Conservation (phyloP, 257 asterid species). For the Solanum paucissectum region DNA sequence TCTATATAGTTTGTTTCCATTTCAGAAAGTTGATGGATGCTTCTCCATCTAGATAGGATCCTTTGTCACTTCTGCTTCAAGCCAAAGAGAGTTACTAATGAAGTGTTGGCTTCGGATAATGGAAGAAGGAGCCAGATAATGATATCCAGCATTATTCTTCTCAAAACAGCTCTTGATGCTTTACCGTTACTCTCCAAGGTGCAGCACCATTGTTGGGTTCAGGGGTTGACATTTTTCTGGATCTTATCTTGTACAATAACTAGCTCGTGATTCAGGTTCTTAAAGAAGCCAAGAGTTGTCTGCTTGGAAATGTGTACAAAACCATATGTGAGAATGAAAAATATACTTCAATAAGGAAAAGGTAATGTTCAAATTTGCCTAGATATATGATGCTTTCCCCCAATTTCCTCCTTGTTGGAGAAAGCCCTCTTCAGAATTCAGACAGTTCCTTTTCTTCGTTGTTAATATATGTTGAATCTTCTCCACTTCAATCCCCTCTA, state of each 20-base stretch:
- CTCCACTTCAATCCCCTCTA: neutral
- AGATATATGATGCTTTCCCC: neutral
- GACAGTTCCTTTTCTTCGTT: neutral
- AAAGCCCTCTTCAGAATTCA: neutral
- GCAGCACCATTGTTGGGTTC: conserved; percentile 4
- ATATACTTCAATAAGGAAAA: conserved; percentile 60
- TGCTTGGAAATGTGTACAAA: conserved; percentile 73
- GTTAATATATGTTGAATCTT: neutral
- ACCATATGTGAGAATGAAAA: conserved; percentile 83
- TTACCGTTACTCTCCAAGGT: conserved; percentile 90
- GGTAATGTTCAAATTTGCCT: conserved; percentile 27
- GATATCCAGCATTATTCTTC: conserved; percentile 85
- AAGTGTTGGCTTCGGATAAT: conserved; percentile 52
- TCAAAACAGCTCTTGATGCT: conserved; percentile 91
- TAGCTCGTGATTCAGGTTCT: conserved; percentile 45
- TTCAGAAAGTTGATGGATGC: conserved; percentile 2
- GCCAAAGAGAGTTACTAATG: conserved; percentile 78
- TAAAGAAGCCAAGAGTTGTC: conserved; percentile 85
- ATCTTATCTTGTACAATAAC: neutral
- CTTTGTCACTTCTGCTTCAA: conserved; percentile 98
- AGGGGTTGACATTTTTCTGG: neutral
- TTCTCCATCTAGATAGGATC: conserved; percentile 69
- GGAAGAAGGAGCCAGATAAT: conserved; percentile 74
- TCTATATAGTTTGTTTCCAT: conserved; percentile 6
- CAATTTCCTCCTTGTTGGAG: neutral